Conservation (phyloP, 2,329 filamentous ascomycete species). For the Lasiodiplodia sp. region DNA sequence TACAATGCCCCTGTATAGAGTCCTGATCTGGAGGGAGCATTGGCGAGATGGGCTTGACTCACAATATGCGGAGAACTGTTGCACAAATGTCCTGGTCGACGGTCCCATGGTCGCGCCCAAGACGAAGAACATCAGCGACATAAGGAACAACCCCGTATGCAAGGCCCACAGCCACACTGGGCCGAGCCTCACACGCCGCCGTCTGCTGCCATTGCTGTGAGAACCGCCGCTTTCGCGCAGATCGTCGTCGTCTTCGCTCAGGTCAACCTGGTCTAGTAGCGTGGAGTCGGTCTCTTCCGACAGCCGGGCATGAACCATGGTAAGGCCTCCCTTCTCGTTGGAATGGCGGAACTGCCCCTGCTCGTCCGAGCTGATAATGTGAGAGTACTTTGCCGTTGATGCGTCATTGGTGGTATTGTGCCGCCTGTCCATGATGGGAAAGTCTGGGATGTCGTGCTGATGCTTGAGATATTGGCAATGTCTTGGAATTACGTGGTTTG, state of each 20-base stretch:
- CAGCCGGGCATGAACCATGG: constrained; percentile 4
- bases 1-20: too few relatives aligned
- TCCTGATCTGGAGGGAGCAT: not conserved
- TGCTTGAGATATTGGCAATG: constrained; percentile 22
- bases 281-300: constrained; percentile 25
- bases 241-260: constrained; percentile 10
- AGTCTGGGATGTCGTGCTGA: not conserved
- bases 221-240: not conserved
- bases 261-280: constrained; percentile 10
- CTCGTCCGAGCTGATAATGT: constrained; percentile 15
- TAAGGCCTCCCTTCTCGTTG: constrained; percentile 14
- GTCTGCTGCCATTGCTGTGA: not conserved
- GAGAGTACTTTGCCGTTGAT: not conserved
- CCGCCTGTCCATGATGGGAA: constrained; percentile 3
- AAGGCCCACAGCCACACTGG: constrained; percentile 28
- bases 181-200: constrained; percentile 15
- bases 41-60: not conserved
- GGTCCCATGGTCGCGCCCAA: constrained; percentile 17
- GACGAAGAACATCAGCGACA: constrained; percentile 23
- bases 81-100: not conserved
- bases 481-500: not conserved
- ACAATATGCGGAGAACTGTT: constrained; percentile 24
- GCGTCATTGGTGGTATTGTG: constrained; percentile 10
- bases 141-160: constrained; percentile 17
- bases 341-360: constrained; percentile 5